phyloP scores from a whole-genome alignment of 2,329 filamentous ascomycete genomes.

The Aspergillus aculeatinus region DNA sequence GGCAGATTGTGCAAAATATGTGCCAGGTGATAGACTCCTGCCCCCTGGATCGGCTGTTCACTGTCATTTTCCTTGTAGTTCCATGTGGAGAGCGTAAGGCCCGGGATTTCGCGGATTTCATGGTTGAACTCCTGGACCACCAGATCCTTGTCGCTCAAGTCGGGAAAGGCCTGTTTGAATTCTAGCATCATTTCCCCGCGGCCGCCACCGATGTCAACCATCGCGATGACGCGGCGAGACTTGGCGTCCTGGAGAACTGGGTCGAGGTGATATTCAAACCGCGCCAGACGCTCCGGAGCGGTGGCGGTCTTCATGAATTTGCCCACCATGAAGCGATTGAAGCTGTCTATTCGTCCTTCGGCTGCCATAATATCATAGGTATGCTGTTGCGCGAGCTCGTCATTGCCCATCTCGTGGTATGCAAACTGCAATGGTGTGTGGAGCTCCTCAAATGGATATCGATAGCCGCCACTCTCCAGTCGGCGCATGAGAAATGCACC shows the following conservation, averaged over 20 bases:
- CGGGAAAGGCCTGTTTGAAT: conserved; percentile 34
- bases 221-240: conserved; percentile 17
- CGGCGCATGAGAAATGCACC: conserved; percentile 39
- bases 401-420: conserved; percentile 32
- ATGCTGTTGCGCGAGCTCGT: conserved; percentile 30
- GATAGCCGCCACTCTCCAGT: conserved; percentile 33
- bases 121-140: conserved; percentile 41
- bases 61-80: conserved; percentile 35
- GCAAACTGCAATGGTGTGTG: conserved; percentile 38
- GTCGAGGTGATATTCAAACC: conserved; percentile 35
- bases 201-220: conserved; percentile 42
- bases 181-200: conserved; percentile 39
- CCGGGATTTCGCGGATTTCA: conserved; percentile 26
- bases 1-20: conserved; percentile 41
- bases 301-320: conserved; percentile 38
- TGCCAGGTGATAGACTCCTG: conserved; percentile 35
- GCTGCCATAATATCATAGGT: conserved; percentile 39
- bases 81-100: conserved; percentile 34
- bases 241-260: conserved; percentile 18
- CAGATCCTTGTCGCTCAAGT: conserved; percentile 24
- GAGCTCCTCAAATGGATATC: conserved; percentile 36
- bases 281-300: conserved; percentile 31
- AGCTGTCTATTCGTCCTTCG: conserved; percentile 40
- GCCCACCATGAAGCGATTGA: conserved; percentile 41
- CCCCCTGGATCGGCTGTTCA: conserved; percentile 35